Evolutionary conservation across 257 asterid species (phyloP), one percentile per base, ranked within the genome.

Genomic region (Ajuga chamaepitys): DNA sequence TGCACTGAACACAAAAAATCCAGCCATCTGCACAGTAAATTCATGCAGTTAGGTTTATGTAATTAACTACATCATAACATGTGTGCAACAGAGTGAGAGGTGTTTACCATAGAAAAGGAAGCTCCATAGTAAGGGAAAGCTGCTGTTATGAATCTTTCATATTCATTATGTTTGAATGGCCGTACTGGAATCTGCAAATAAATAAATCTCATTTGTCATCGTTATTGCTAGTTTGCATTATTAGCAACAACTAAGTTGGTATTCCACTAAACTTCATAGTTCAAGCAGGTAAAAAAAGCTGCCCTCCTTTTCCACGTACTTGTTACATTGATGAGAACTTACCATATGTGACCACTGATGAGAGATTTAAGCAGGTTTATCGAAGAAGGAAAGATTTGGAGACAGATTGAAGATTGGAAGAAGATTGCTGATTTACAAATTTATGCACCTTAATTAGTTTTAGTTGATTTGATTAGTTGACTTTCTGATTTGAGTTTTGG

Each of bases 121-220:
- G 74, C 74, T 47, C 74, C 74, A 24, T 68, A 68, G 37, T 68
- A 68, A 1, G 74, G 74, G 48, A 44, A 68, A 14, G 74, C 74
- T 3, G 74, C 21, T 0, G 74, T 32, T 28, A 68, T 68, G 61
- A 68, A 68, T 37, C 74, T 68, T 61, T 68, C 74, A 16, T 68
- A 68, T 45, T 68, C 74, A 25, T 68, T 58, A 58, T 68, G 74
- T 16, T 51, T 68, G 62, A 68, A 68, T 13, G 74, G 74, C 10
- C 74, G 74, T 5, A 68, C 74, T 1, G 74, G 74, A 68, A 68
- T 68, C 74, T 68, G 67, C 45, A 68, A 9, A 28, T 4, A 24
- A 16, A 6, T 5, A 51, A 32, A 26, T n/a, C 41, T 45, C 28
- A 37, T 56, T 24, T 3, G 4, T 60, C n/a, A 35, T 9, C n/a